Conservation (phyloP, 2,329 filamentous ascomycete species). For the Tricladium varicosporioides region DNA sequence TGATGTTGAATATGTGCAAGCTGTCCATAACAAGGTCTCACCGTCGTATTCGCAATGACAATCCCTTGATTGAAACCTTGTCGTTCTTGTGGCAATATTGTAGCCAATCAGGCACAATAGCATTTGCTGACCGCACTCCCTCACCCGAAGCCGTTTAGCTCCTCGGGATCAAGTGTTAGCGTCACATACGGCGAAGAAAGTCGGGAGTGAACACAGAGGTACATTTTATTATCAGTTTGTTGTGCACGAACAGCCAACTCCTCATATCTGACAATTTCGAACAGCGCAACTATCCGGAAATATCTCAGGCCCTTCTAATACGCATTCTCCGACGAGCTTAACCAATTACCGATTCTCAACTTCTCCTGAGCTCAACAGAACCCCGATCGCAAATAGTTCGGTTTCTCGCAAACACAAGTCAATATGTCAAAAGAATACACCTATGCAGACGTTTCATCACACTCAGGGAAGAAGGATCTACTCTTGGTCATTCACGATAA, state of each 20-base stretch:
- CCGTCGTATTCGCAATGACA: too few relatives aligned
- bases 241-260: neutral
- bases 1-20: too few relatives aligned
- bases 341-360: neutral
- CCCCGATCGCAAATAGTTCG: neutral
- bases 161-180: neutral
- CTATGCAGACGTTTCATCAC: slow-evolving; percentile 76
- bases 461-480: slow-evolving; percentile 92
- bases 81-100: neutral
- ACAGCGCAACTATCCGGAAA: neutral
- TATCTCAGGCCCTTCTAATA: neutral
- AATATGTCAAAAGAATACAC: slow-evolving; percentile 63
- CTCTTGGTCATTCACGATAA: slow-evolving; percentile 93
- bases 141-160: neutral
- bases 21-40: too few relatives aligned
- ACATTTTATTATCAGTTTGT: neutral
- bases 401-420: slow-evolving; percentile 5
- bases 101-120: neutral
- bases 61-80: neutral
- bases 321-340: neutral
- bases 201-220: neutral
- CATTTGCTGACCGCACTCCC: neutral
- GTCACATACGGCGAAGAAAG: neutral
- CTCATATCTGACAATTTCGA: neutral
- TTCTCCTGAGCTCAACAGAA: neutral